Evolutionary conservation across 371 early-diverging fungal species (phyloP), one percentile per base, ranked within the genome.

Genomic region (Enteropsectra breve): DNA sequence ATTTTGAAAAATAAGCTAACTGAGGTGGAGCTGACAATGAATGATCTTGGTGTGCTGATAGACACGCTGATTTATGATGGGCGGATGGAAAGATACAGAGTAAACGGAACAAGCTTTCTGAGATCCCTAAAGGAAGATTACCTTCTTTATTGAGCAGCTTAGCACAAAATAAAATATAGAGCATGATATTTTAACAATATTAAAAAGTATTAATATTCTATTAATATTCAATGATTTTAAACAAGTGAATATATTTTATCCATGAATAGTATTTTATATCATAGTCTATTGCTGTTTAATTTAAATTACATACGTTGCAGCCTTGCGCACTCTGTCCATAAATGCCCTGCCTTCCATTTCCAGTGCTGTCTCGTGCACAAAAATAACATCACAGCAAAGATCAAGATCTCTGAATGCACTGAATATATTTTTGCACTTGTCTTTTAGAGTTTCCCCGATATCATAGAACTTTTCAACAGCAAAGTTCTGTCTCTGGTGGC

Each of bases 241-340:
- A n/a, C n/a, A n/a, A n/a, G n/a, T n/a, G n/a, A n/a, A n/a, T n/a
- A n/a, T n/a, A n/a, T n/a, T n/a, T n/a, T n/a, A n/a, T n/a, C n/a
- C n/a, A n/a, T n/a, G n/a, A n/a, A n/a, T n/a, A n/a, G n/a, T n/a
- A n/a, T n/a, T n/a, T n/a, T n/a, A n/a, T n/a, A n/a, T n/a, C n/a
- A n/a, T n/a, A n/a, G n/a, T n/a, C n/a, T n/a, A n/a, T n/a, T n/a
- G n/a, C n/a, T n/a, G n/a, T n/a, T n/a, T n/a, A n/a, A n/a, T n/a
- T 43, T 66, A 24, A 37, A 69, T 46, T 23, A 66, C 56, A 2
- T 54, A 1, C 18, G 52, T 30, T 0, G 94, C 88, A 1, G 96
- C 94, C 73, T 92, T 93, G 66, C 87, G 82, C 30, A 95, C 66
- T 21, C 97, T 79, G 81, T 97, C 94, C 96, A 96, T 96, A 29